phyloP scores from a whole-genome alignment of 164 flowering plant genomes.

The Pachysandra terminalis region DNA sequence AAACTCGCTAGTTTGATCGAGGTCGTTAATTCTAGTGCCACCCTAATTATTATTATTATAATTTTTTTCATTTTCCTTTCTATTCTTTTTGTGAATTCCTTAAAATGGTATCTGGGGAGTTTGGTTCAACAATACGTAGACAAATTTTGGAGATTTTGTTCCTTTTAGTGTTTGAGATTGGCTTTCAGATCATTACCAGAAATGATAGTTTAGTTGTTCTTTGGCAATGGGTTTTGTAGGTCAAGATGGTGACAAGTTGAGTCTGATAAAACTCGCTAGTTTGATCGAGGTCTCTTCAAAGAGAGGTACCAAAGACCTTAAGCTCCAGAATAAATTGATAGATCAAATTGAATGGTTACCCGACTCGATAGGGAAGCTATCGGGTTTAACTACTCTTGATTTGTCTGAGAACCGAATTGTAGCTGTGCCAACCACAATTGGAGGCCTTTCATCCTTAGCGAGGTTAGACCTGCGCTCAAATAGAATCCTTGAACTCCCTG shows the following conservation, averaged over 20 bases:
- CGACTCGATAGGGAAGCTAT: conserved; percentile 75
- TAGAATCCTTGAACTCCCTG: conserved; percentile 56
- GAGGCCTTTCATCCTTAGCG: conserved; percentile 56
- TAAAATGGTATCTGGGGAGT: not conserved
- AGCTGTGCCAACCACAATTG: conserved; percentile 57
- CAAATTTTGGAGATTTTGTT: no score
- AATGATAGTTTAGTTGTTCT: no score
- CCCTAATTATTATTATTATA: not conserved
- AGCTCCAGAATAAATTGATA: conserved; percentile 58
- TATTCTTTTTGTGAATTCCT: not conserved
- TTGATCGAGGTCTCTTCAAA: conserved; percentile 69
- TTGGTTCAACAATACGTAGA: not conserved
- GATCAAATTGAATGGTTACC: conserved; percentile 81
- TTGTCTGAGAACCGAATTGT: conserved; percentile 73
- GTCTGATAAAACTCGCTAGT: conserved; percentile 72
- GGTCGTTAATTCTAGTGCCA: not conserved
- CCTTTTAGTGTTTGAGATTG: no score
- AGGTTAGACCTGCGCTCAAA: conserved; percentile 72
- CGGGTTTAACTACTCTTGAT: conserved; percentile 55
- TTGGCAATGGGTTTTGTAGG: conserved; percentile 39
- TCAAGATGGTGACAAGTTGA: conserved; percentile 66
- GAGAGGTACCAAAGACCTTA: conserved; percentile 61
- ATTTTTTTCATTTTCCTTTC: not conserved
- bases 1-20: no score
- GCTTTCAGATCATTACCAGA: no score